Conservation (phyloP, 345 rosid species). For the Eucalyptus globulus region DNA sequence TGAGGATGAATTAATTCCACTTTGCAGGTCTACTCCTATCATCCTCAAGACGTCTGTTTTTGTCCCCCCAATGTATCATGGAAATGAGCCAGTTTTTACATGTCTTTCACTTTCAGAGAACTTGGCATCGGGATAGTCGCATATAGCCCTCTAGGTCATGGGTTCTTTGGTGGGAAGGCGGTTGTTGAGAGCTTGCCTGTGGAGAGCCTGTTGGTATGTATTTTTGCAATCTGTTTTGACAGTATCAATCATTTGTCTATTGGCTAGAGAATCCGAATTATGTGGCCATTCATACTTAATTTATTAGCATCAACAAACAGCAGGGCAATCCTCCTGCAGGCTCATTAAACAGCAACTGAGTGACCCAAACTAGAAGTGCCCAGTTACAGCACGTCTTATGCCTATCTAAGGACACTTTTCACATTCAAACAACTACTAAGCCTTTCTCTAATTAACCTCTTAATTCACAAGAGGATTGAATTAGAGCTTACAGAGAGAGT, state of each 20-base stretch:
- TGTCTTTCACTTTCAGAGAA: slow-evolving; percentile 2
- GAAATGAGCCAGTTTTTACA: not conserved
- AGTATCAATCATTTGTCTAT: not conserved
- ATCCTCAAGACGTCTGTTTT: not conserved
- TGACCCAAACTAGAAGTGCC: not conserved
- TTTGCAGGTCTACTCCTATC: slow-evolving; percentile 4
- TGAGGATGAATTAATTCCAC: slow-evolving; percentile 18
- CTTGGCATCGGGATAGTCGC: slow-evolving; percentile 25
- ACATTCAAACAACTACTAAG: not conserved
- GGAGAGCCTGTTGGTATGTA: slow-evolving; percentile 7
- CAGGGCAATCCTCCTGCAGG: not conserved
- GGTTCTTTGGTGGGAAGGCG: slow-evolving; percentile 31
- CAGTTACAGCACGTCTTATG: not conserved
- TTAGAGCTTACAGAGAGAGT: not conserved
- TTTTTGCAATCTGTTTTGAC: not conserved
- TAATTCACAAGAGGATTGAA: not conserved
- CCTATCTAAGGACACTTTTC: not conserved
- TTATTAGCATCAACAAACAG: not conserved
- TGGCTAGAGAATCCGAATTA: not conserved
- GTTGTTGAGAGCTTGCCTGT: slow-evolving; percentile 7
- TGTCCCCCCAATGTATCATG: not conserved
- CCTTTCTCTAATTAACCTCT: not conserved
- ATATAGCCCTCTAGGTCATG: slow-evolving; percentile 21
- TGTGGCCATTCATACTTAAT: not conserved
- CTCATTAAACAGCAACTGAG: not conserved